A percentile compares a stretch with the other conserved stretches of the same genome.
phyloP scores from a whole-genome alignment of 176 grass and related monocot species.

The Zoysia pacifica region DNA sequence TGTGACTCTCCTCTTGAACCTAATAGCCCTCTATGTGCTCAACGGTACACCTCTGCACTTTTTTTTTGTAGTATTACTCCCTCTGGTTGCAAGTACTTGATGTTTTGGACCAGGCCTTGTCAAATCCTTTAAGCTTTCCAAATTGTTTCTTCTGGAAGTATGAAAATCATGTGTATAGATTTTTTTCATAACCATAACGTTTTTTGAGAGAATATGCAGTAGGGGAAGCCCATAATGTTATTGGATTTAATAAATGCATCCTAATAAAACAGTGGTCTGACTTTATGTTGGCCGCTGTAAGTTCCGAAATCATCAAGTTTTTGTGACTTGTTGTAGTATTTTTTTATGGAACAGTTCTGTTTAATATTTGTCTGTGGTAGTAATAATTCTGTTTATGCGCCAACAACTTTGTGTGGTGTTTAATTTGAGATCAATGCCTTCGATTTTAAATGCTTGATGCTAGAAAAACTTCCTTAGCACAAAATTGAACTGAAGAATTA shows the following conservation, averaged over 20 bases:
- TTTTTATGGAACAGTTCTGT: neutral
- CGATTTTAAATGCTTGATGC: neutral
- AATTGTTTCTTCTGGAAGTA: too few species aligned
- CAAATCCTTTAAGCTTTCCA: too few species aligned
- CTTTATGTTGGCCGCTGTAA: neutral
- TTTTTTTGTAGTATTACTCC: slow-evolving; percentile 20
- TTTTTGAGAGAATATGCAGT: too few species aligned
- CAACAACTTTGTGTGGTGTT: neutral
- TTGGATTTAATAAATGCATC: neutral
- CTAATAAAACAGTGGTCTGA: neutral
- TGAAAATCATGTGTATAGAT: neutral
- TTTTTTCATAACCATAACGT: neutral
- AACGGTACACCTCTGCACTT: slow-evolving; percentile 48
- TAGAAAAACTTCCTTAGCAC: neutral
- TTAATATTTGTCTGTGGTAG: slow-evolving; percentile 20
- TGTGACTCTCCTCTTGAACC: slow-evolving; percentile 98
- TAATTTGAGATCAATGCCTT: neutral
- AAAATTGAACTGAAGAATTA: neutral
- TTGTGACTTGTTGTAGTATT: neutral
- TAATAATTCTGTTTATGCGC: slow-evolving; percentile 5
- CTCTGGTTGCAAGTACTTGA: too few species aligned
- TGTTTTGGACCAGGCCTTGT: too few species aligned
- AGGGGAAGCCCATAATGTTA: too few species aligned
- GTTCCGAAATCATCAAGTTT: slow-evolving; percentile 1
- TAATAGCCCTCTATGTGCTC: slow-evolving; percentile 80